Evolutionary conservation across 768 basidiomycete species (phyloP).

Genomic region (Tulasnella sp.): DNA sequence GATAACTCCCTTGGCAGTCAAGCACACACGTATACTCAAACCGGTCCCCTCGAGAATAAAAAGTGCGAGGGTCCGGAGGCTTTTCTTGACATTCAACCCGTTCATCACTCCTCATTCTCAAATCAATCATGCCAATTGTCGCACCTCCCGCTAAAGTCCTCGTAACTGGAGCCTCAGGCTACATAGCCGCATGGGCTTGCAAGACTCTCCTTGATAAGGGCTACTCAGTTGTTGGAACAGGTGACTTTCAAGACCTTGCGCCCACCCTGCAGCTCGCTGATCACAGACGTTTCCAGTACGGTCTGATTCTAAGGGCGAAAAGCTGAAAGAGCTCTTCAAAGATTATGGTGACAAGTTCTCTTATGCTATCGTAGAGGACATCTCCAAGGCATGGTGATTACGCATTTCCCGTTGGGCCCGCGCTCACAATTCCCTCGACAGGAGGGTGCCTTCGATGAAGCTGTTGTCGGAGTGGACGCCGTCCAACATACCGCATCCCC

Average conservation of each 20-base stretch:
- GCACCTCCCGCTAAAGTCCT: conserved; percentile 28
- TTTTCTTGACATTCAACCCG: not conserved
- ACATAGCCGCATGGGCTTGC: conserved; percentile 27
- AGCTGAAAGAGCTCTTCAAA: conserved; percentile 54
- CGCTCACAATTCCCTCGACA: not conserved
- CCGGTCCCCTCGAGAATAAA: not conserved
- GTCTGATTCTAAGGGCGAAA: conserved; percentile 54
- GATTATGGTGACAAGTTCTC: conserved; percentile 58
- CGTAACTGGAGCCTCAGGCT: conserved; percentile 30
- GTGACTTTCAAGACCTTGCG: not conserved
- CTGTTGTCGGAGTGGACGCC: conserved; percentile 43
- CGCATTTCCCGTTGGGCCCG: conserved; percentile 24
- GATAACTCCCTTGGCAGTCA: not conserved
- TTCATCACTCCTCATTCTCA: not conserved
- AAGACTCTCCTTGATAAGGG: conserved; percentile 25
- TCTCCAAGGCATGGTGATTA: not conserved
- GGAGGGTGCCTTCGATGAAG: conserved; percentile 43
- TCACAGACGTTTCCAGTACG: conserved; percentile 50
- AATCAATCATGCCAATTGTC: conserved; percentile 27
- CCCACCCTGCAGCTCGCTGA: not conserved
- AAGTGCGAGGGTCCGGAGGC: not conserved
- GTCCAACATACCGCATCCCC: conserved; percentile 39
- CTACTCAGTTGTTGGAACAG: conserved; percentile 26
- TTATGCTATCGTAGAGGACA: conserved; percentile 54
- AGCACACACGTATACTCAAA: not conserved